Conservation (phyloP, 2,329 filamentous ascomycete genomes). For the Rhexocercosporidium sp. region DNA sequence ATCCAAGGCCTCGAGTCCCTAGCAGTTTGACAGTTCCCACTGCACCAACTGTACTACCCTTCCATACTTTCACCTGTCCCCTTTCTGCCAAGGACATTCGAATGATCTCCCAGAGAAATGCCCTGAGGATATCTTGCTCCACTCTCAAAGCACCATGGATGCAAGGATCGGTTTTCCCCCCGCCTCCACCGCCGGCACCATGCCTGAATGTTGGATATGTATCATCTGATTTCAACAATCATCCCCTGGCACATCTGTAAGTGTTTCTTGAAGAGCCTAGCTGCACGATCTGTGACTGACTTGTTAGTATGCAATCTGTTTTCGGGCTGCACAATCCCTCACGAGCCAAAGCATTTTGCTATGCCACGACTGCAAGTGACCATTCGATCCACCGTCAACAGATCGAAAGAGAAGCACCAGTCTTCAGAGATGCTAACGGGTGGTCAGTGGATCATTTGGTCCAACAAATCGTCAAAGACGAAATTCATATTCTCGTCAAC, state of each 20-base stretch:
- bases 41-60: conserved; percentile 92
- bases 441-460: conserved; percentile 88
- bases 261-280: conserved; percentile 36
- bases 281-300: conserved; percentile 6
- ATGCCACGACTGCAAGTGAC: conserved; percentile 92
- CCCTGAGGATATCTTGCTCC: conserved; percentile 87
- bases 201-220: conserved; percentile 93
- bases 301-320: conserved; percentile 85
- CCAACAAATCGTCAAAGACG: conserved; percentile 82
- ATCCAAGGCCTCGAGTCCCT: conserved; percentile 77
- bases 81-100: conserved; percentile 90
- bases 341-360: conserved; percentile 86
- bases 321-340: conserved; percentile 84
- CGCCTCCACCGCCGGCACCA: conserved; percentile 80
- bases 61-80: conserved; percentile 97
- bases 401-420: conserved; percentile 89
- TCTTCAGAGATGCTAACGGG: conserved; percentile 85
- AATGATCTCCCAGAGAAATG: conserved; percentile 93
- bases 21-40: conserved; percentile 76
- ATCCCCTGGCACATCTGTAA: conserved; percentile 87
- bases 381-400: conserved; percentile 87
- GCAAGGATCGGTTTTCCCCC: conserved; percentile 78
- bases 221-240: conserved; percentile 98
- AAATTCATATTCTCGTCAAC: conserved; percentile 94
- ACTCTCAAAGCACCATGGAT: conserved; percentile 89